Evolutionary conservation across 192 early-diverging fungal genomes (phyloP), one percentile per base, ranked within the genome.

Genomic region (Entrophospora sp.): DNA sequence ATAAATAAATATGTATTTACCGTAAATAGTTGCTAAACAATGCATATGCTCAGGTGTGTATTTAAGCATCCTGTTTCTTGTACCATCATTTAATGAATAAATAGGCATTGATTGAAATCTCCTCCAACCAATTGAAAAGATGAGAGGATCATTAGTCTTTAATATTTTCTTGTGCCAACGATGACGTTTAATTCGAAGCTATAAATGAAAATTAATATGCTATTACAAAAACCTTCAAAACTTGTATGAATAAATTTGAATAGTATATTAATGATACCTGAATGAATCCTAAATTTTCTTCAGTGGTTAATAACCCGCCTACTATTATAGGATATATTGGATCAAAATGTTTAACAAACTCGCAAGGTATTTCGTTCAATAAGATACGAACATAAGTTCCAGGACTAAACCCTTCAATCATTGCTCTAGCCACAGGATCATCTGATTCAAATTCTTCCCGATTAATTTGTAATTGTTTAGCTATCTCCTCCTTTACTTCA

Each of bases 1-100:
- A n/a, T n/a, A n/a, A n/a, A n/a, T n/a, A n/a, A n/a, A n/a, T n/a
- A n/a, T n/a, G n/a, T 4, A 42, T 55, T 27, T 74, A 84, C 87
- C 94, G 71, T 89, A 97, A 63, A 97, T 85, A 0, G 92, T 91
- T 6, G 93, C 97, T 58, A 93, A 73, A 81, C 97, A 97, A 83
- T 99, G 97, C 97, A 99, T 97, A 71, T 99, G 97, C 76, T 97
- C 92, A 14, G 97, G 97, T 8, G 97, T 95, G 75, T 99, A 99
- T 76, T 99, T 99, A 36, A 99, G 84, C 94, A 99, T 96, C 31
- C 94, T 82, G 76, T 96, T 97, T 38, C 93, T 85, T 63, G 85
- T 93, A 40, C 90, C 89, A 73, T 96, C 91, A 68, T 95, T 84
- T 34, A 94, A 79, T 22, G 91, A 96, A 75, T 91, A 99, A 45